phyloP scores from a whole-genome alignment of 1,284 basidiomycete species.

The Peniophora sp. region DNA sequence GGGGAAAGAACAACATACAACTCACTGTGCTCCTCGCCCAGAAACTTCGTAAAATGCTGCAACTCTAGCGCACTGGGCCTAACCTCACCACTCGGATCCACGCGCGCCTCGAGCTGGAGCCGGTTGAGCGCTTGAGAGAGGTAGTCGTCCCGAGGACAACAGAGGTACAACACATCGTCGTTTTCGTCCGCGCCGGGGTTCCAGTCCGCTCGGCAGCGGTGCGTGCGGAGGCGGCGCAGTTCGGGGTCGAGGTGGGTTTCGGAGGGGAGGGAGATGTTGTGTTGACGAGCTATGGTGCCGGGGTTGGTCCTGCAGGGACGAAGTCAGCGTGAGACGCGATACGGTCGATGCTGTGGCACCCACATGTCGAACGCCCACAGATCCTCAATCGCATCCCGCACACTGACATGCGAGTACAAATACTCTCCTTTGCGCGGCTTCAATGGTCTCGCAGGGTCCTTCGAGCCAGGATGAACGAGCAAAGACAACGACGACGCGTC shows the following conservation, averaged over 20 bases:
- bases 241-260: background rate
- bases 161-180: conserved; percentile 27
- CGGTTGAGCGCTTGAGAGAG: conserved; percentile 37
- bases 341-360: background rate
- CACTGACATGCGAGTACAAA: conserved; percentile 36
- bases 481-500: background rate
- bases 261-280: background rate
- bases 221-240: background rate
- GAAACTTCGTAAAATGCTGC: conserved; percentile 39
- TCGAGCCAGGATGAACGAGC: background rate
- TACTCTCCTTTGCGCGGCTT: conserved; percentile 41
- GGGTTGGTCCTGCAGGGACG: background rate
- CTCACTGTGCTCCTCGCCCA: conserved; percentile 29
- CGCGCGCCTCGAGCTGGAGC: conserved; percentile 40
- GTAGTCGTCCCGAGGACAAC: conserved; percentile 34
- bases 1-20: conserved; percentile 17
- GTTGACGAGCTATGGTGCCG: background rate
- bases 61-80: conserved; percentile 26
- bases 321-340: background rate
- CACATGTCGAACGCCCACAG: conserved; percentile 65
- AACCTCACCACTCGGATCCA: conserved; percentile 21
- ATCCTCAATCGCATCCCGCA: conserved; percentile 64
- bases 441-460: conserved; percentile 33
- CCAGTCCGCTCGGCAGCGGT: background rate
- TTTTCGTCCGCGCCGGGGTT: conserved; percentile 24